Base-by-base conservation (phyloP, 768 basidiomycete genomes). In the Suillus occidentalis region DNA sequence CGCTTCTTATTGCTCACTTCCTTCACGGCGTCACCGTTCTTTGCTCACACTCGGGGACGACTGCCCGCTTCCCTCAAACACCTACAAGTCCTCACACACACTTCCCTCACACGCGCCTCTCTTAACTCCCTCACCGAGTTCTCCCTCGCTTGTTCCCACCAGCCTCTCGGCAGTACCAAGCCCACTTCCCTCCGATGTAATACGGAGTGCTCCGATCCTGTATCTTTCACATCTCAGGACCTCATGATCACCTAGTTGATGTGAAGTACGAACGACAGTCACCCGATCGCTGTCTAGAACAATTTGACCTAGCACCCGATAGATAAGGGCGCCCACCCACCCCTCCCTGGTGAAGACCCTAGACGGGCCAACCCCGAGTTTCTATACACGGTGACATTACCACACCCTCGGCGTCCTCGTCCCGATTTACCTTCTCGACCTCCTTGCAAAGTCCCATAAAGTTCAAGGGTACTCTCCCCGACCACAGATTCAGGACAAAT, bases 351-450 rank as follows among this genome's bases (percentile, higher is more conserved):
- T 28, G 16, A 16, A 34, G 53, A 55, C 31, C 53, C 31, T 53
- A 31, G 52, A 53, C 10, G 37, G 39, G 9, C 18, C 39, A 40
- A 40, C 37, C 9, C 18, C 39, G 37, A 59, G 39, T 59, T 58
- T 59, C 58, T 59, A 42, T 42, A 59, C 58, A 12, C 10, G 58
- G 39, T 12, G 39, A 59, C 58, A 42, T 59, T 59, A 59, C 58
- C 58, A 31, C 25, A 59, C 57, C 9, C 37, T 58, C 37, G 57
- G 25, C 20, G 25, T 42, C 18, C 40, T 3, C 40, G 58, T 59
- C 13, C 58, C 58, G 40, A 18, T 40, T 58, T 16, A 40, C 39
- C 39, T 55, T 31, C 56, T 58, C 25, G 57, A 59, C 40, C 25
- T 59, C 58, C 56, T 57, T 22, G 37, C 56, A 57, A 56, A 57